Base-by-base conservation (phyloP, 2,329 filamentous ascomycete genomes). In the Phoma herbarum region DNA sequence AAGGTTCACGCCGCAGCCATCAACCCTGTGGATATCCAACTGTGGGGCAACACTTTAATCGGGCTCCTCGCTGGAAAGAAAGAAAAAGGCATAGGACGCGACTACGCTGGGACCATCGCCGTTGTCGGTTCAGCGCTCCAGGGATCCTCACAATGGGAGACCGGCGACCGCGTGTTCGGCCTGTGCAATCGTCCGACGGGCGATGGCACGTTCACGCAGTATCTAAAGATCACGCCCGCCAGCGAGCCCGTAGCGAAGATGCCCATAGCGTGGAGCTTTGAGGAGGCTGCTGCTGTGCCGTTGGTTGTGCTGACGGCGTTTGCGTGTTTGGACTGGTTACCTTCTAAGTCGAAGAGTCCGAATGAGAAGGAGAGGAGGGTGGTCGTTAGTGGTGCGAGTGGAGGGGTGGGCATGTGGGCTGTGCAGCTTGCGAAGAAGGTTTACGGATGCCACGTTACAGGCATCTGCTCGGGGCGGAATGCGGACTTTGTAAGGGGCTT, bases 391-490 rank as follows among this genome's bases (percentile, higher is more conserved):
- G 74, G 74, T 2, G 73, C 71, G 8, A 74, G 71, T 54, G 68
- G 71, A 6, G 74, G 73, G n/a, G 68, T 71, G 26, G 74, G 74
- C 9, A 68, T 67, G 43, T 75, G 76, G 63, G 63, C 63, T 25
- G 78, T 81, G 0, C 72, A 78, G 35, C 70, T 63, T 75, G 82
- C 60, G 75, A 80, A 39, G 60, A 73, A 50, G 69, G 42, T 73
- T 4, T 68, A 68, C 26, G 74, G 65, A 0, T 83, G 81, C 2
- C 68, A 73, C 47, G 77, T 86, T 1, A 79, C 79, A 1, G 83
- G 72, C 0, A 77, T 84, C 11, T 85, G 83, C 67, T 84, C 82
- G 1, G 78, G 72, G 2, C 73, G 64, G 42, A 85, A 85, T 46
- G 75, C 66, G 5, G 80, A 78, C 1, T 66, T 84, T 62, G 82